Evolutionary conservation across 129 eudicot species (phyloP).

Genomic region (Arctium lappa): DNA sequence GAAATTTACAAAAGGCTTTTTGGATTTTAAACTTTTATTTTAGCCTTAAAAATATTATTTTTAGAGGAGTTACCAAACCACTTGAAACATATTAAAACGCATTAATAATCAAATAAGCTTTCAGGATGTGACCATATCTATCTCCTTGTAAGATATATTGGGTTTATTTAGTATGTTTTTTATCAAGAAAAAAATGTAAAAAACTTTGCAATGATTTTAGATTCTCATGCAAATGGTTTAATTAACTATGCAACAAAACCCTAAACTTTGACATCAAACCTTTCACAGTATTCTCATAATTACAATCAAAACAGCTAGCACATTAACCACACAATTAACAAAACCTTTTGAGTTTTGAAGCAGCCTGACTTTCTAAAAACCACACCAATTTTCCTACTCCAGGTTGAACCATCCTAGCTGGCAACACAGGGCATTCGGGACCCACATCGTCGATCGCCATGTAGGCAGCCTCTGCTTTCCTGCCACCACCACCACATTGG

Average conservation of each 20-base stretch:
- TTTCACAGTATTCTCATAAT: neutral
- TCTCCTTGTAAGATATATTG: neutral
- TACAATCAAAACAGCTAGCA: neutral
- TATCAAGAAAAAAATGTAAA: neutral
- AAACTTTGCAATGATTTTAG: neutral
- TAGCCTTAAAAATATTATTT: too few species aligned
- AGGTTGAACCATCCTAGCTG: slow-evolving; percentile 66
- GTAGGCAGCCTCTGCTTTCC: slow-evolving; percentile 53
- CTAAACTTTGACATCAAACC: neutral
- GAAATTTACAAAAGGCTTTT: too few species aligned
- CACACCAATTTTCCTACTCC: slow-evolving; percentile 56
- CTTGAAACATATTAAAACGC: neutral
- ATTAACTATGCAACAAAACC: neutral
- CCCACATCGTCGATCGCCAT: slow-evolving; percentile 38
- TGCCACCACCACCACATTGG: slow-evolving; percentile 49
- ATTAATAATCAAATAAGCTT: neutral
- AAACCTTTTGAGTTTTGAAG: slow-evolving; percentile 46
- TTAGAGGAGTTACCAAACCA: neutral
- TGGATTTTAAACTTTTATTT: too few species aligned
- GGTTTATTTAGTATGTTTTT: too few species aligned
- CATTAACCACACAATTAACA: slow-evolving; percentile 3
- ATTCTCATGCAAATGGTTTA: neutral
- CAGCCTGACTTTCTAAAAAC: slow-evolving; percentile 66
- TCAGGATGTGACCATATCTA: too few species aligned
- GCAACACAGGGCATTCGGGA: slow-evolving; percentile 31